Base-by-base conservation (phyloP, 2,329 filamentous ascomycete species). In the Neofusicoccum parvum region DNA sequence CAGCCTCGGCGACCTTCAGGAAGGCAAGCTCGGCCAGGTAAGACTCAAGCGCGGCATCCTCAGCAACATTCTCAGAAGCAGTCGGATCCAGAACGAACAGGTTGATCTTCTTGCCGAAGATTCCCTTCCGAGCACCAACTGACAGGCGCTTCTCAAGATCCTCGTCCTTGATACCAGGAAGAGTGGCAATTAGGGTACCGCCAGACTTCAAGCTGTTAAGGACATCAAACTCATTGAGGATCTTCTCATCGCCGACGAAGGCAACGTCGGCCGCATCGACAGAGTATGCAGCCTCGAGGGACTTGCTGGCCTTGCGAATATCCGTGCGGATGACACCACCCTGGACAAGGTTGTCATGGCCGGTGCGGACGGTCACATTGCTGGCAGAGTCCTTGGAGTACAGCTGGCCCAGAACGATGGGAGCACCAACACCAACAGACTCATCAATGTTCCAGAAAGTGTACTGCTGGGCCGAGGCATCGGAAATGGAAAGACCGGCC, bases 381-480 rank as follows among this genome's bases (percentile, higher is more conserved):
- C 83, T 83, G 0, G 85, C 78, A 10, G 86, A 86, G 71, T 89
- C 86, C 37, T 81, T 83, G 3, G 88, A 85, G 41, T 90, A 78
- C 9, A 88, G 81, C 73, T 87, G 83, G 46, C 84, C 86, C 56
- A 90, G 75, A 51, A 81, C 86, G 23, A 86, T 80, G 11, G 92
- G 89, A 1, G 92, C 88, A 66, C 83, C 82, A 60, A 85, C 83
- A 60, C 90, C 86, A 1, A 83, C 79, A 34, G 93, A 93, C 76
- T 88, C 86, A 74, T 97, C 94, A 46, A 91, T 76, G 71, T 97
- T 92, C 93, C 94, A 98, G 85, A 99, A 97, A 12, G 89, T 90
- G 81, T 95, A 98, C 79, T 98, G 91, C 77, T 92, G 86, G 20
- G 89, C 87, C 20, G 79, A 76, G n/a, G 81, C 75, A 68, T 87